Percentiles rank a stretch among this genome's conserved stretches.
Evolutionary conservation across 1,284 basidiomycete species (phyloP).

Genomic region (Ceratobasidium papillatum): DNA sequence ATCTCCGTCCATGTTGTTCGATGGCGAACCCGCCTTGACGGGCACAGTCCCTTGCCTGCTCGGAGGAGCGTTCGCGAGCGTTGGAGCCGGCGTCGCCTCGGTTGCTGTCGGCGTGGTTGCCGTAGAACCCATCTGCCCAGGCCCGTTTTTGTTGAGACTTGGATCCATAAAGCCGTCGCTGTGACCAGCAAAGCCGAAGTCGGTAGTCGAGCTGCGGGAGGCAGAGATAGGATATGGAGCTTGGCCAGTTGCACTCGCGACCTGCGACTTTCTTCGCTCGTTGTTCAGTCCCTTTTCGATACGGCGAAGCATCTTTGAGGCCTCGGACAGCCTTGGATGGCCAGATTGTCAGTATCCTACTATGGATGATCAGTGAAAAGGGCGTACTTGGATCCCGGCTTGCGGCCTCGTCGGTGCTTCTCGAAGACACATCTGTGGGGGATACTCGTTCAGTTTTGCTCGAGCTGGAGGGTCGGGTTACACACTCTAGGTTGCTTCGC

Average conservation of each 20-base stretch:
- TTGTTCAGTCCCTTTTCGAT: slow-evolving; percentile 80
- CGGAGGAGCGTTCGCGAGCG: background rate
- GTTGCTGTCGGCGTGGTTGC: slow-evolving; percentile 32
- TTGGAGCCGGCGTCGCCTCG: slow-evolving; percentile 2
- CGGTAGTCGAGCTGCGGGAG: slow-evolving; percentile 10
- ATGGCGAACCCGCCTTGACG: slow-evolving; percentile 22
- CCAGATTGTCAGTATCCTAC: slow-evolving; percentile 42
- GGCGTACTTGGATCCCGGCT: slow-evolving; percentile 84
- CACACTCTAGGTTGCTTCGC: slow-evolving; percentile 75
- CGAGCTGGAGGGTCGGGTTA: slow-evolving; percentile 44
- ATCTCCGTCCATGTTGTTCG: slow-evolving; percentile 55
- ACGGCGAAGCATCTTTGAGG: slow-evolving; percentile 84
- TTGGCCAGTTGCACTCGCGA: slow-evolving; percentile 11
- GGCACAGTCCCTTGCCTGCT: background rate
- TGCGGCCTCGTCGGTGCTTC: slow-evolving; percentile 83
- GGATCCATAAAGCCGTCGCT: slow-evolving; percentile 39
- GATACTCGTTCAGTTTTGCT: slow-evolving; percentile 13
- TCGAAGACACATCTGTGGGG: slow-evolving; percentile 75
- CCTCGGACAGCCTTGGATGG: slow-evolving; percentile 72
- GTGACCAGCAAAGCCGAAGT: slow-evolving; percentile 26
- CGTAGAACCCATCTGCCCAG: background rate
- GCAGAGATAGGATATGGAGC: slow-evolving; percentile 13
- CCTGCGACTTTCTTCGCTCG: slow-evolving; percentile 47
- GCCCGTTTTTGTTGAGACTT: slow-evolving; percentile 27
- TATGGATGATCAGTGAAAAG: slow-evolving; percentile 23